Conservation (phyloP, 805 yeast species). For the Priceomyces castillae region DNA sequence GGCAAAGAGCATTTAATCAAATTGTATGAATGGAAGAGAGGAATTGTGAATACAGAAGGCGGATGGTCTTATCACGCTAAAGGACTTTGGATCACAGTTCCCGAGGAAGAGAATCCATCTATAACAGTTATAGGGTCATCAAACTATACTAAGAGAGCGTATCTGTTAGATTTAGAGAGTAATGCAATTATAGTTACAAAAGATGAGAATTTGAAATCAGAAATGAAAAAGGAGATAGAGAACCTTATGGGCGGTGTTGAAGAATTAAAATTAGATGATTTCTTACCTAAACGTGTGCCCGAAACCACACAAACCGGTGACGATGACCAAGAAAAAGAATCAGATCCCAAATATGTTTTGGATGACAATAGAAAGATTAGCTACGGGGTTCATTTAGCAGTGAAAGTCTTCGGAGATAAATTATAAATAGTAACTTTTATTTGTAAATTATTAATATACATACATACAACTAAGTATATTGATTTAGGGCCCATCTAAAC, state of each 20-base stretch:
- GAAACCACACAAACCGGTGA: slow-evolving; percentile 6
- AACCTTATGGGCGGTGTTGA: slow-evolving; percentile 55
- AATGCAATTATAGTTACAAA: slow-evolving; percentile 78
- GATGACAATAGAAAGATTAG: slow-evolving; percentile 61
- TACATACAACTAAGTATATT: not conserved
- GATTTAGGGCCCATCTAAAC: not conserved
- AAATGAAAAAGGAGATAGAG: slow-evolving; percentile 62
- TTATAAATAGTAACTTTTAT: slow-evolving; percentile 20
- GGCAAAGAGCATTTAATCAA: slow-evolving; percentile 47
- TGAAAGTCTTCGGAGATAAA: slow-evolving; percentile 59
- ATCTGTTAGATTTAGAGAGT: slow-evolving; percentile 81
- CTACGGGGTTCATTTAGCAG: slow-evolving; percentile 61
- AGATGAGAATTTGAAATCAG: slow-evolving; percentile 53
- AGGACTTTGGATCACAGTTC: slow-evolving; percentile 79
- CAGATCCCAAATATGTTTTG: slow-evolving; percentile 27
- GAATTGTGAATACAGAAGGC: slow-evolving; percentile 70
- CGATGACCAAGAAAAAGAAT: slow-evolving; percentile 1
- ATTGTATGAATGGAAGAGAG: slow-evolving; percentile 83
- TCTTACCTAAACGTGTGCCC: slow-evolving; percentile 33
- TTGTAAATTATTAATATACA: not conserved
- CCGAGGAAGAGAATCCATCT: slow-evolving; percentile 58
- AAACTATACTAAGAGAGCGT: slow-evolving; percentile 88
- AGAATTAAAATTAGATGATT: slow-evolving; percentile 57
- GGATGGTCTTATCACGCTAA: slow-evolving; percentile 99
- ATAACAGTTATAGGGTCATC: slow-evolving; percentile 88